A percentile compares a stretch with the other conserved stretches of the same genome.
These are phyloP conservation scores for Spiromastix sp. DNA, from an alignment of 2,329 filamentous ascomycete species.

Conservation along the genomic window DNA sequence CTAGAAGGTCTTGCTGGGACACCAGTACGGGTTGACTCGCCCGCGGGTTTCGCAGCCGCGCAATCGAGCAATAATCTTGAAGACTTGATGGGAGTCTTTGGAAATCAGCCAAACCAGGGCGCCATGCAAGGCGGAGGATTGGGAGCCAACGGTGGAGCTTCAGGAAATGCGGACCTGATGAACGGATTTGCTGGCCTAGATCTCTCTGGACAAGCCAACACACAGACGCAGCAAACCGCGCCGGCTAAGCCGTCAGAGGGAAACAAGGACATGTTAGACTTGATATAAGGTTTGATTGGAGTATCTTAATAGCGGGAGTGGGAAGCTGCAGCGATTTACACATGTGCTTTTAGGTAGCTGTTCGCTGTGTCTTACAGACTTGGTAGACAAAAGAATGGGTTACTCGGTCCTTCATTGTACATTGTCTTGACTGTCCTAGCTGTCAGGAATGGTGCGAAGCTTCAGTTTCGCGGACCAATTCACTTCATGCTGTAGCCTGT, in stretches of 20 bases:
- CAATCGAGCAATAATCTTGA: conserved; percentile 54
- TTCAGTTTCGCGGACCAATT: too few species aligned
- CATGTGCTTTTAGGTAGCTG: too few species aligned
- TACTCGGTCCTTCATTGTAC: too few species aligned
- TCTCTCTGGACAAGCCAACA: conserved; percentile 45
- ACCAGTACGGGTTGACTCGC: conserved; percentile 40
- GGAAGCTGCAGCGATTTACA: neutral
- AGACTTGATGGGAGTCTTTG: conserved; percentile 68
- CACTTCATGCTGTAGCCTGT: too few species aligned
- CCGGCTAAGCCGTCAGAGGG: conserved; percentile 24
- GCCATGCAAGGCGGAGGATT: conserved; percentile 21
- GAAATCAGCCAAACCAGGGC: conserved; percentile 33
- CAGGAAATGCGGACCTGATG: conserved; percentile 48
- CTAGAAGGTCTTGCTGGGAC: conserved; percentile 46
- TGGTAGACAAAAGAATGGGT: neutral
- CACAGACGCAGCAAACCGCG: conserved; percentile 15
- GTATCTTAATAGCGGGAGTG: neutral
- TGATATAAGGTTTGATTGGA: conserved; percentile 35
- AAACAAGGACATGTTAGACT: conserved; percentile 46
- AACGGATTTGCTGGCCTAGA: conserved; percentile 78
- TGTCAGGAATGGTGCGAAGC: too few species aligned
- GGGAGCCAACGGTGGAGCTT: conserved; percentile 21
- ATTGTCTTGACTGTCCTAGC: too few species aligned
- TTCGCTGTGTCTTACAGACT: neutral
- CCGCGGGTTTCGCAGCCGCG: conserved; percentile 24